phyloP scores from a whole-genome alignment of 2,329 filamentous ascomycete genomes.

The Pyrenochaeta sp. region DNA sequence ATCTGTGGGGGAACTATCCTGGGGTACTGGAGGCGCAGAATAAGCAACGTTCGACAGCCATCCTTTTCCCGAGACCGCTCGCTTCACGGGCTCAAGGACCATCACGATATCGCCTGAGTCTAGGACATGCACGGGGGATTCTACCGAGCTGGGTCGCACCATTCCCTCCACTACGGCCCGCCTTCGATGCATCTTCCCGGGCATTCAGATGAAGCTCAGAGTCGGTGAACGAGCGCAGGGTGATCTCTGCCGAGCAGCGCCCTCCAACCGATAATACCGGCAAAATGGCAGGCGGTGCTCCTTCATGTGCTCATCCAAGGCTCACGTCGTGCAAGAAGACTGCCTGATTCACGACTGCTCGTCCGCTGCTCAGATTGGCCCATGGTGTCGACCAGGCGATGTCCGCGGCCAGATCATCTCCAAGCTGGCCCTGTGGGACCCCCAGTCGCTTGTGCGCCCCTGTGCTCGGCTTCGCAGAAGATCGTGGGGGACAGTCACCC shows the following conservation, averaged over 20 bases:
- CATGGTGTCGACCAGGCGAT: constrained; percentile 16
- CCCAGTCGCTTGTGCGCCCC: constrained; percentile 31
- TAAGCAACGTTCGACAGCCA: constrained; percentile 21
- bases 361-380: constrained; percentile 19
- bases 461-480: constrained; percentile 32
- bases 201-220: constrained; percentile 21
- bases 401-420: constrained; percentile 25
- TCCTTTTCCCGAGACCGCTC: constrained; percentile 7
- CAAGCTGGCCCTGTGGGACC: constrained; percentile 29
- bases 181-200: constrained; percentile 28
- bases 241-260: constrained; percentile 16
- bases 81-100: constrained; percentile 9
- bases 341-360: constrained; percentile 21
- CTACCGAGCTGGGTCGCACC: constrained; percentile 15
- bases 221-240: constrained; percentile 24
- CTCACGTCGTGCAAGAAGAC: constrained; percentile 18
- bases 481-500: constrained; percentile 34
- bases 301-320: constrained; percentile 8
- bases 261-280: constrained; percentile 15
- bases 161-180: constrained; percentile 26
- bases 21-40: constrained; percentile 29
- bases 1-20: constrained; percentile 30
- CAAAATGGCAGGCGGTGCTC: constrained; percentile 12
- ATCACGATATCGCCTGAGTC: constrained; percentile 24
- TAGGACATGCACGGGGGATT: constrained; percentile 4